Evolutionary conservation across 1,139 yeast species (phyloP), one percentile per base, ranked within the genome.

Genomic region (Candida dubliniensis): DNA sequence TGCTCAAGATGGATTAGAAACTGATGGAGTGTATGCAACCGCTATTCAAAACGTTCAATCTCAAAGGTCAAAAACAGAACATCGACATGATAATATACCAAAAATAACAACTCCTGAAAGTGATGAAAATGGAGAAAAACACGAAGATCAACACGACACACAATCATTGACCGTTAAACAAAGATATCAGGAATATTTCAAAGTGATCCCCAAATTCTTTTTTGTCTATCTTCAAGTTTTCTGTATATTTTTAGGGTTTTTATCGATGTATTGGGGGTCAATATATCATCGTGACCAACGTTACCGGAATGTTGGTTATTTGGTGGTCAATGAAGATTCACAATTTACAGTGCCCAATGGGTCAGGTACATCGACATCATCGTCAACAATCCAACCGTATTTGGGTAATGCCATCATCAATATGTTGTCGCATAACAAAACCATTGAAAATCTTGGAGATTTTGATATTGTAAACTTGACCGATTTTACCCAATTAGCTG

Each of bases 261-360:
- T 81, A 47, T 71, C 83, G 2, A 61, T 82, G 13, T 82, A 78
- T 55, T 82, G 87, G 86, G 88, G 85, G 1, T 66, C 84, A 1
- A 63, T 74, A 55, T 81, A 68, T 55, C 50, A 66, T 25, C 62
- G 87, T 41, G 50, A 50, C 2, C 46, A 52, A 6, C 58, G 83
- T 24, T 59, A 62, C 31, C 55, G 54, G 10, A 71, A 78, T 49
- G 57, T 82, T 49, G 61, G 69, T 23, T 63, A 76, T 57, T 59
- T 77, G 42, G 74, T 82, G 30, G 73, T 74, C 23, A 61, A 73
- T 42, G 79, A 75, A 47, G 83, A 80, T 49, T 55, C 57, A 13
- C 40, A 53, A 1, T 56, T 60, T 18, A 46, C 51, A 12, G 34
- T 47, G 14, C 8, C 12, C 8, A n/a, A 26, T 13, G 54, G 58